These are phyloP conservation scores for Raffaelea albimanens DNA, from an alignment of 2,329 filamentous ascomycete species.

Conservation along the genomic window DNA sequence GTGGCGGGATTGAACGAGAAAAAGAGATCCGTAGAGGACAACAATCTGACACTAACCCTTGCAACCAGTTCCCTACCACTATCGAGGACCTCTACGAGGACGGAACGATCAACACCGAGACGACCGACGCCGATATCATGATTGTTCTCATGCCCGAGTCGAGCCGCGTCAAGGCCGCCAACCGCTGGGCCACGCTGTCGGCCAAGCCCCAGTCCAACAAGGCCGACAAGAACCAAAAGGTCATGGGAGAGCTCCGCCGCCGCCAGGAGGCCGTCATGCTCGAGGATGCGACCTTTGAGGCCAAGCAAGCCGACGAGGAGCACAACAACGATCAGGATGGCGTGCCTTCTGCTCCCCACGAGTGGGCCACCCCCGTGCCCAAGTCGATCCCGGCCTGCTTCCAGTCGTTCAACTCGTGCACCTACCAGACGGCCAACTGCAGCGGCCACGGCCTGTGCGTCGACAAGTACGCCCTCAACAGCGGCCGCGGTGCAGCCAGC, in stretches of 20 bases:
- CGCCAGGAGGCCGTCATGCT: too few relatives aligned
- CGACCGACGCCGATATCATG: slow-evolving; percentile 42
- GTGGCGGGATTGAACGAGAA: too few relatives aligned
- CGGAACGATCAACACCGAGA: background rate
- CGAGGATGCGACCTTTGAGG: slow-evolving; percentile 30
- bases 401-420: slow-evolving; percentile 57
- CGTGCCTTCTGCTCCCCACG: slow-evolving; percentile 10
- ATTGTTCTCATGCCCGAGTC: slow-evolving; percentile 44
- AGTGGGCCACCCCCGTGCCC: slow-evolving; percentile 21
- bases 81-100: slow-evolving; percentile 28
- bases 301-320: slow-evolving; percentile 27
- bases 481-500: slow-evolving; percentile 24
- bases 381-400: slow-evolving; percentile 63
- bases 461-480: slow-evolving; percentile 47
- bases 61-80: slow-evolving; percentile 8
- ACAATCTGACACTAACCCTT: too few relatives aligned
- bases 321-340: background rate
- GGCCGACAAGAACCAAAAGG: background rate
- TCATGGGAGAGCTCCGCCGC: slow-evolving; percentile 28
- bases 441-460: slow-evolving; percentile 72
- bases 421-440: slow-evolving; percentile 64
- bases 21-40: too few relatives aligned
- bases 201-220: slow-evolving; percentile 20
- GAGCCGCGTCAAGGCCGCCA: slow-evolving; percentile 25
- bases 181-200: slow-evolving; percentile 31